Evolutionary conservation across 768 basidiomycete species (phyloP).

Genomic region (Auriscalpium orientale): DNA sequence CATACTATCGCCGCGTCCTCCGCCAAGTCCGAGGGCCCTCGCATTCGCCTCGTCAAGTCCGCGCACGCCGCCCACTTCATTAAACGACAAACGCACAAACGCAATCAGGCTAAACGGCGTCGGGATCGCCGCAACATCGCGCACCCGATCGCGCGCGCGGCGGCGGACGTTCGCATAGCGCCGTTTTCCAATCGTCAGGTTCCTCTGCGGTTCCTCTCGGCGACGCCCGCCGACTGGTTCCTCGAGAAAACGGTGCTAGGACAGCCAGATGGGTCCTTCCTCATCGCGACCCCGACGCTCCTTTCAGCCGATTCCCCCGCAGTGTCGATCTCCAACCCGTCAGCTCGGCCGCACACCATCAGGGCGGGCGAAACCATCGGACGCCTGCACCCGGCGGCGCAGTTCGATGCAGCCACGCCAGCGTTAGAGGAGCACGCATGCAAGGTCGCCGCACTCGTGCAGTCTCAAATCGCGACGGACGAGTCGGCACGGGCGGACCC

Average conservation of each 20-base stretch:
- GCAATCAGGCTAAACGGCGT: not conserved
- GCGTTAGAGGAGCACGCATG: not conserved
- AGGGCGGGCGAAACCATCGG: not conserved
- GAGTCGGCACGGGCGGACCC: not conserved
- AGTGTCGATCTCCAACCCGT: not conserved
- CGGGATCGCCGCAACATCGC: not conserved
- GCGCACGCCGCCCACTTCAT: not conserved
- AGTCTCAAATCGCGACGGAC: not conserved
- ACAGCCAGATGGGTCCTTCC: not conserved
- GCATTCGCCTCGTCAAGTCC: not conserved
- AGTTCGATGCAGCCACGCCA: not conserved
- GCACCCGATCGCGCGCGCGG: not conserved
- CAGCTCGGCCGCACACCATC: not conserved
- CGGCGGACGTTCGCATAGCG: not conserved
- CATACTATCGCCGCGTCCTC: not conserved
- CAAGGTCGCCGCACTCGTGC: not conserved
- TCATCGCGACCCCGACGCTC: not conserved
- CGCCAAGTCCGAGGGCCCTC: not conserved
- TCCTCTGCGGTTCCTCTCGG: not conserved
- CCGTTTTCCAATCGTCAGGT: not conserved
- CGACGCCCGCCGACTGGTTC: not conserved
- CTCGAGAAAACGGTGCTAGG: not conserved
- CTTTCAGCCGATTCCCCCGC: not conserved
- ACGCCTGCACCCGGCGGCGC: not conserved
- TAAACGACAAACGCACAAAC: not conserved